Evolutionary conservation across 2,329 filamentous ascomycete species (phyloP).

Genomic region (Neopestalotiopsis sp.): DNA sequence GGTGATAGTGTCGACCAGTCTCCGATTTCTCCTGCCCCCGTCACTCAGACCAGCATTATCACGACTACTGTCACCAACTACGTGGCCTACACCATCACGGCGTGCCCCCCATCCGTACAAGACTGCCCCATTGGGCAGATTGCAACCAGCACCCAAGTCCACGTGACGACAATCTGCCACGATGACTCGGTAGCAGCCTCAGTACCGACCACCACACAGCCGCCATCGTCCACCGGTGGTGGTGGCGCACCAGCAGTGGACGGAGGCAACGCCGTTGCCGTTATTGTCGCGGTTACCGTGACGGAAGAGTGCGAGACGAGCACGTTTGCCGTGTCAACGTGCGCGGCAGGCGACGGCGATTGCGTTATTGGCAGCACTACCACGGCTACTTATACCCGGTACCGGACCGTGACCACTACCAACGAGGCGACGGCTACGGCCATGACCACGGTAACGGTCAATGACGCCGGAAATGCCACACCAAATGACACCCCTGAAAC

Average conservation of each 20-base stretch:
- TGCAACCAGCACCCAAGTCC: constrained; percentile 26
- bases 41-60: constrained; percentile 23
- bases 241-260: not conserved
- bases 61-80: constrained; percentile 32
- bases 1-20: not conserved
- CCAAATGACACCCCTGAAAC: not conserved
- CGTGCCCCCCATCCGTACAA: constrained; percentile 17
- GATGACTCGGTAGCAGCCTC: constrained; percentile 15
- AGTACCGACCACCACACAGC: not conserved
- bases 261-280: not conserved
- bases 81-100: constrained; percentile 28
- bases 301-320: constrained; percentile 26
- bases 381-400: not conserved
- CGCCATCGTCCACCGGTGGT: not conserved
- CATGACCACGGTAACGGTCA: not conserved
- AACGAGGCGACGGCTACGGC: not conserved
- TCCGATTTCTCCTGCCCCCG: not conserved
- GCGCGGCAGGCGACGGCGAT: constrained; percentile 28
- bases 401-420: not conserved
- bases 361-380: constrained; percentile 2
- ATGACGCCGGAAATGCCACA: not conserved
- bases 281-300: constrained; percentile 10
- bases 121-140: constrained; percentile 23
- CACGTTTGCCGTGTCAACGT: constrained; percentile 26
- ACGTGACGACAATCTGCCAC: constrained; percentile 31